These are phyloP conservation scores for Boletus rubroflammeus DNA, from an alignment of 768 basidiomycete species.

Conservation along the genomic window DNA sequence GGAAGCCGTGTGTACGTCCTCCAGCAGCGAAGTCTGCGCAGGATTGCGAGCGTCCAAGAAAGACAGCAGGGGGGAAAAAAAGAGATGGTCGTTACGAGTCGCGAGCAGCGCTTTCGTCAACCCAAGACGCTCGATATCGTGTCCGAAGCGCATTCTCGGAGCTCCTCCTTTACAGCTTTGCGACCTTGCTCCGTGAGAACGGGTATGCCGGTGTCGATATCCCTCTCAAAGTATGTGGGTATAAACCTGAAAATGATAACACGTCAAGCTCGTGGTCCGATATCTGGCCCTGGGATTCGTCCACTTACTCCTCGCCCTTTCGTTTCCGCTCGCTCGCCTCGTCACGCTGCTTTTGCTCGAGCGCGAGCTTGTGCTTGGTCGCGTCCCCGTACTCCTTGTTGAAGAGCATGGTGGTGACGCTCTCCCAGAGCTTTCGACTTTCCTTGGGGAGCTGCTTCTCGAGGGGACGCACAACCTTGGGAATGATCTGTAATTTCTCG, in stretches of 20 bases:
- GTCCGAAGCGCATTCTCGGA: conserved; percentile 28
- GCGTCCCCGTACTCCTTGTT: conserved; percentile 89
- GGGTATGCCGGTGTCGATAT: conserved; percentile 64
- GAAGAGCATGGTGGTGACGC: conserved; percentile 68
- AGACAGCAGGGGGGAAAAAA: not conserved
- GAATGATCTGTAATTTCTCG: conserved; percentile 61
- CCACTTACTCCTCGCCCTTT: conserved; percentile 71
- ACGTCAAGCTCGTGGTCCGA: not conserved
- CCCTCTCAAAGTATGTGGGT: conserved; percentile 71
- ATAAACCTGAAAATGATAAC: conserved; percentile 48
- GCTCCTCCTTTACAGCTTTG: conserved; percentile 72
- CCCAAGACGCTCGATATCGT: conserved; percentile 10
- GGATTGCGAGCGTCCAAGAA: conserved; percentile 7
- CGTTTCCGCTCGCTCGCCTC: conserved; percentile 82
- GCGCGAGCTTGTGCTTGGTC: conserved; percentile 83
- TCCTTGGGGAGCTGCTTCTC: conserved; percentile 75
- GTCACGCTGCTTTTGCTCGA: conserved; percentile 93
- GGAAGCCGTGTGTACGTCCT: not conserved
- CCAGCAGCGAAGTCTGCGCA: conserved; percentile 3
- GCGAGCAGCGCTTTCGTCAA: not conserved
- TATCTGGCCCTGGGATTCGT: not conserved
- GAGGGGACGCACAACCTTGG: conserved; percentile 82
- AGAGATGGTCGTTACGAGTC: conserved; percentile 8
- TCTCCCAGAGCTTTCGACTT: conserved; percentile 85
- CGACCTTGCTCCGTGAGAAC: conserved; percentile 64